phyloP scores from a whole-genome alignment of 2,329 filamentous ascomycete species.

The Sporothrix phasma region DNA sequence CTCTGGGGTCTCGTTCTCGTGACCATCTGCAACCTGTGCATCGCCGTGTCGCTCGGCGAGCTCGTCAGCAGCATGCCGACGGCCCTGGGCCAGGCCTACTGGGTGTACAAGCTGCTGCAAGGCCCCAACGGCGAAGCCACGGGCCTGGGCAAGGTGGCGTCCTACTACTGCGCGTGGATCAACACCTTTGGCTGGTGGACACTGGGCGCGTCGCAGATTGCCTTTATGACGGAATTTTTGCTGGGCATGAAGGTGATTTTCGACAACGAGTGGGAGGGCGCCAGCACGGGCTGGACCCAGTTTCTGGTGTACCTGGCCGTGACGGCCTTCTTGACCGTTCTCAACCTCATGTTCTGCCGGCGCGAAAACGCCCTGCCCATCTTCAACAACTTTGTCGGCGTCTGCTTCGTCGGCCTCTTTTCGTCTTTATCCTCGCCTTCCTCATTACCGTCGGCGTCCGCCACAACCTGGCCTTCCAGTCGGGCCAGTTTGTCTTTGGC shows the following conservation, averaged over 20 bases:
- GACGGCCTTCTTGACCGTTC: conserved; percentile 21
- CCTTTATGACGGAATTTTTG: conserved; percentile 17
- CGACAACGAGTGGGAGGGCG: conserved; percentile 15
- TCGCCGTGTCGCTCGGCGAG: conserved; percentile 52
- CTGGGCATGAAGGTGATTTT: conserved; percentile 18
- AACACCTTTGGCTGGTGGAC: conserved; percentile 20
- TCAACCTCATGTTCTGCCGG: conserved; percentile 33
- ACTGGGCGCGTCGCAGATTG: conserved; percentile 17
- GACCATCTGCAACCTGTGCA: conserved; percentile 59
- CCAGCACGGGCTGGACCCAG: conserved; percentile 15
- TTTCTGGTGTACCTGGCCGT: conserved; percentile 45
- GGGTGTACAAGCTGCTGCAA: conserved; percentile 36
- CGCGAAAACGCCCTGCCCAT: conserved; percentile 37
- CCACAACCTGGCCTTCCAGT: conserved; percentile 20
- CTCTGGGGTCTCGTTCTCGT: conserved; percentile 65
- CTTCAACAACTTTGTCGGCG: conserved; percentile 49
- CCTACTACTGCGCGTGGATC: conserved; percentile 18
- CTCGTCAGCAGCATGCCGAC: conserved; percentile 50
- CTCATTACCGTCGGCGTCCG: conserved; percentile 16
- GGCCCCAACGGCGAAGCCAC: conserved; percentile 29
- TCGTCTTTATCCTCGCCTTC: conserved; percentile 26
- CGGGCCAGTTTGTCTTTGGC: conserved; percentile 24
- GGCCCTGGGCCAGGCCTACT: conserved; percentile 50
- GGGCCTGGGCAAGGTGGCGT: conserved; percentile 3
- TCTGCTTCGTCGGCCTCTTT: conserved; percentile 29